Evolutionary conservation across 1,284 basidiomycete genomes (phyloP).

Genomic region (Boletus semigastroideus): DNA sequence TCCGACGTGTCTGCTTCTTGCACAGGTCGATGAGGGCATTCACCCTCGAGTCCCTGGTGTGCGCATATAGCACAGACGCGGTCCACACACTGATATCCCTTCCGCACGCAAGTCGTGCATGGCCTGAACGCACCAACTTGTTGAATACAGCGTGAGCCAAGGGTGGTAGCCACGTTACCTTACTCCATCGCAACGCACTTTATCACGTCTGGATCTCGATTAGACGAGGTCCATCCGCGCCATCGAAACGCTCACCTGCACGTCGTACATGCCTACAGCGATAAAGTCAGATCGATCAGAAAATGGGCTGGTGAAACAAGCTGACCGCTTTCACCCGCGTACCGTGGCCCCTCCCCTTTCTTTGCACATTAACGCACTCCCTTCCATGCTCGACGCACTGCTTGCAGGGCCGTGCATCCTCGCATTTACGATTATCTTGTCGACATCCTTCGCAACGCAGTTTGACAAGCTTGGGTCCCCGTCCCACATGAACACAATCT

Average conservation of each 20-base stretch:
- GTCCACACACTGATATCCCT: conserved; percentile 49
- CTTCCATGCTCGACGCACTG: conserved; percentile 45
- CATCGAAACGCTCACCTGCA: conserved; percentile 45
- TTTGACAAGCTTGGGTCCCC: conserved; percentile 53
- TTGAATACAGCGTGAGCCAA: background rate
- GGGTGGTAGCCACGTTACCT: conserved; percentile 36
- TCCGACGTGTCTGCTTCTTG: conserved; percentile 34
- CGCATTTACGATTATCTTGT: conserved; percentile 52
- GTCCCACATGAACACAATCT: conserved; percentile 53
- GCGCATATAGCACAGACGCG: conserved; percentile 44
- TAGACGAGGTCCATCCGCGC: conserved; percentile 5
- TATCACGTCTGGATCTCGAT: conserved; percentile 47
- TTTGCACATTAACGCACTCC: conserved; percentile 46
- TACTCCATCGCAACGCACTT: conserved; percentile 55
- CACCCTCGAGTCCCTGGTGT: conserved; percentile 40
- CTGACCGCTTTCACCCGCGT: conserved; percentile 58
- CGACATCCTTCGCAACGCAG: conserved; percentile 57
- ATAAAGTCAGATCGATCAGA: conserved; percentile 6
- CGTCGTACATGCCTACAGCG: conserved; percentile 49
- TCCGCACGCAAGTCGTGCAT: conserved; percentile 46
- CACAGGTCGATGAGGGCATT: conserved; percentile 42
- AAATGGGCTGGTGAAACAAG: conserved; percentile 5
- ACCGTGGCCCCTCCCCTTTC: conserved; percentile 56
- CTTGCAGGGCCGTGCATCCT: conserved; percentile 54
- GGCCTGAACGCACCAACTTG: conserved; percentile 36